phyloP scores from a whole-genome alignment of 345 rosid species.

The Acer negundo region DNA sequence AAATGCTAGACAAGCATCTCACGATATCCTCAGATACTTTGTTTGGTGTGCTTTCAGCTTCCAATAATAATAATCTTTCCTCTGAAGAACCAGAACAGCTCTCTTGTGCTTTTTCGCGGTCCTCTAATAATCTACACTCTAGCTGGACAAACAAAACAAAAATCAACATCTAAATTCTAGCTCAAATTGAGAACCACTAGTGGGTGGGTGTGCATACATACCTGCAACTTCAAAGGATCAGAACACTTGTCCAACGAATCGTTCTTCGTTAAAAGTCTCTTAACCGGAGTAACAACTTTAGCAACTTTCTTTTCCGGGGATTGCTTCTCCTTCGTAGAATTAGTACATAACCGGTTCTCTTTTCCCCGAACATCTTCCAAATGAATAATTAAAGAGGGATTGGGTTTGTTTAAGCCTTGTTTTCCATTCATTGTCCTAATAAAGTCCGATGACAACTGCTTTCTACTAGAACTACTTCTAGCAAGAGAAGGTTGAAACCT shows the following conservation, averaged over 20 bases:
- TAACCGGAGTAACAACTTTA: constrained; percentile 52
- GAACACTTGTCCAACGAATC: constrained; percentile 34
- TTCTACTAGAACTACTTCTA: constrained; percentile 71
- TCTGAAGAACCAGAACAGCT: constrained; percentile 46
- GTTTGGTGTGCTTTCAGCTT: constrained; percentile 54
- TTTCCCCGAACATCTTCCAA: constrained; percentile 51
- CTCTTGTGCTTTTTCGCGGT: constrained; percentile 59
- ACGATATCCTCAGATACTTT: constrained; percentile 74
- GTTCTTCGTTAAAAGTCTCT: constrained; percentile 37
- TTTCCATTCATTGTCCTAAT: constrained; percentile 44
- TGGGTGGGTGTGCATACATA: constrained; percentile 1
- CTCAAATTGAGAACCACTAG: not conserved
- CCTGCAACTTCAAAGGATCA: constrained; percentile 44
- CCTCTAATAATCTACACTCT: constrained; percentile 64
- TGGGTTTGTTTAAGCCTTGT: constrained; percentile 40
- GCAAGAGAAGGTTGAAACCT: constrained; percentile 57
- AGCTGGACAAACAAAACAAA: constrained; percentile 43
- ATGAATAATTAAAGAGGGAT: constrained; percentile 26
- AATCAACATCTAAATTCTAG: constrained; percentile 6
- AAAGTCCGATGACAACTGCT: constrained; percentile 49
- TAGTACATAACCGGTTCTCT: constrained; percentile 59
- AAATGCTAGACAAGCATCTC: constrained; percentile 61
- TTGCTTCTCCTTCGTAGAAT: constrained; percentile 54
- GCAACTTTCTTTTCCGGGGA: constrained; percentile 56
- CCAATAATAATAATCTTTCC: constrained; percentile 34